Conservation (phyloP, 257 asterid genomes). For the Petunia secreta region DNA sequence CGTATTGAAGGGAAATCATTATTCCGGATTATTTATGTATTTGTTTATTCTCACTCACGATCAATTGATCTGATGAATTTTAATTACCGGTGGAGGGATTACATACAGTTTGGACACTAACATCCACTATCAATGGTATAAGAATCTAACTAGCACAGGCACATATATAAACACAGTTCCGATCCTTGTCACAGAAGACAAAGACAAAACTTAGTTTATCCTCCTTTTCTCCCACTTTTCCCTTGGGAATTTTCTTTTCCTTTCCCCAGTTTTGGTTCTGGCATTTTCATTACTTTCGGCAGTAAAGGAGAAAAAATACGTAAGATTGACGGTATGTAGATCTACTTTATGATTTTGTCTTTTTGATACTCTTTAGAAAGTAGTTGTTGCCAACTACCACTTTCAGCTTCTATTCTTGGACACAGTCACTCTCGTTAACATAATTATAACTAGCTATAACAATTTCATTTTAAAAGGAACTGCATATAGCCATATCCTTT, state of each 20-base stretch:
- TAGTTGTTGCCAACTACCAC: not conserved
- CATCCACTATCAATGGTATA: too few species aligned
- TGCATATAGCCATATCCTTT: not conserved
- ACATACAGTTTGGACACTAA: too few species aligned
- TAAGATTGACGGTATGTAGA: not conserved
- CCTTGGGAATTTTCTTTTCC: not conserved
- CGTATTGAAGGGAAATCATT: too few species aligned
- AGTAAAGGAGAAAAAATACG: slow-evolving; percentile 4
- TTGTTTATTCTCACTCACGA: too few species aligned
- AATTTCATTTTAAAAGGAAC: not conserved
- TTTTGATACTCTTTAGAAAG: not conserved
- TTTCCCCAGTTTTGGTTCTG: slow-evolving; percentile 19
- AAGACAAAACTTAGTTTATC: not conserved
- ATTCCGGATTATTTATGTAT: too few species aligned
- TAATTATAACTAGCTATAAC: not conserved
- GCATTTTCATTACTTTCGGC: slow-evolving; percentile 19
- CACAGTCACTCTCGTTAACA: not conserved
- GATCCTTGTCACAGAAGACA: slow-evolving; percentile 15
- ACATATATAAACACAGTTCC: slow-evolving; percentile 17
- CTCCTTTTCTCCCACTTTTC: not conserved
- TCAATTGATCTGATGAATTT: too few species aligned
- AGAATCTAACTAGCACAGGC: too few species aligned
- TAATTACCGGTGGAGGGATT: too few species aligned
- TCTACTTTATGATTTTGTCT: not conserved
- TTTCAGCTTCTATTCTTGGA: not conserved